Conservation (phyloP, 176 grass and related monocot species). For the Oryza rufipogon region DNA sequence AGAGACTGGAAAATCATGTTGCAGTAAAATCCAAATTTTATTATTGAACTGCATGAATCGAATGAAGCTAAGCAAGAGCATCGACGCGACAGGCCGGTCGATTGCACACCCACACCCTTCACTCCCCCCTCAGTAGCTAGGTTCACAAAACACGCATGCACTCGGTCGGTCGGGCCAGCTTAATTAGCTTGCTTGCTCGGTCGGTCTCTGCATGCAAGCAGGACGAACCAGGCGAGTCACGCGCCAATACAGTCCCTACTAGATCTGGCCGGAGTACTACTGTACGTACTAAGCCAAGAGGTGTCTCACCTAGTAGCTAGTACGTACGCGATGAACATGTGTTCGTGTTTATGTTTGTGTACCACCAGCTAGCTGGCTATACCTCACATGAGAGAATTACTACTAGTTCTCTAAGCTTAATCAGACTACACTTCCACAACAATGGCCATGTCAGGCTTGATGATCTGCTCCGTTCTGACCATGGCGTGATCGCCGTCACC, state of each 20-base stretch:
- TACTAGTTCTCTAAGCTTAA: background rate
- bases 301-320: background rate
- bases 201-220: background rate
- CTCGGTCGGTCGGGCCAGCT: background rate
- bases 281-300: background rate
- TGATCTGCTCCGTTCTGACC: background rate
- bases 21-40: slow-evolving; percentile 28
- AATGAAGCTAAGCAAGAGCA: slow-evolving; percentile 4
- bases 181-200: background rate
- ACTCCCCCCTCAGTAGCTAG: background rate
- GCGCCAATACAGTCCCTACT: slow-evolving; percentile 22
- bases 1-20: background rate
- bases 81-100: background rate
- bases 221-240: background rate
- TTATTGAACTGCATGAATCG: background rate
- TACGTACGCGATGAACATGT: background rate
- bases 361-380: background rate
- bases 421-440: slow-evolving; percentile 17
- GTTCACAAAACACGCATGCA: background rate
- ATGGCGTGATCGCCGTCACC: background rate
- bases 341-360: background rate
- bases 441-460: slow-evolving; percentile 42
- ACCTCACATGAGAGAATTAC: background rate
- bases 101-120: background rate
- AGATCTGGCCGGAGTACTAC: background rate